Conservation (phyloP, 441 rosid species). For the Gossypium lobatum region DNA sequence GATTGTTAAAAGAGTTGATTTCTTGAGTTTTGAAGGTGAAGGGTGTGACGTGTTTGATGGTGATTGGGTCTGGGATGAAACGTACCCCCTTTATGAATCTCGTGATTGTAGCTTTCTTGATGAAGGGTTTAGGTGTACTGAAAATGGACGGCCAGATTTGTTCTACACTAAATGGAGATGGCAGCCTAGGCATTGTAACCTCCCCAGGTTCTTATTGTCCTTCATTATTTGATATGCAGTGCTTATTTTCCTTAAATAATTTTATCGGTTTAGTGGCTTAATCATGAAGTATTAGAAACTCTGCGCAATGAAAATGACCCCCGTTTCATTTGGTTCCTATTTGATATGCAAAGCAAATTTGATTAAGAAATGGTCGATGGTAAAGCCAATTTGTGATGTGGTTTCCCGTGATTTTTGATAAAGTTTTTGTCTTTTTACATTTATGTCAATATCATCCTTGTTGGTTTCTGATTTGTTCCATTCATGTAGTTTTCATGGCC, state of each 20-base stretch:
- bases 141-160: slow-evolving; percentile 87
- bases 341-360: not conserved
- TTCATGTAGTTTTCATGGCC: not conserved
- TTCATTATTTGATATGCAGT: not conserved
- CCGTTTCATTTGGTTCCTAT: not conserved
- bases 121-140: slow-evolving; percentile 83
- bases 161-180: slow-evolving; percentile 96
- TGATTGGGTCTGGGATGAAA: slow-evolving; percentile 92
- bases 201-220: slow-evolving; percentile 57
- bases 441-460: not conserved
- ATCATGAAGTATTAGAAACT: not conserved
- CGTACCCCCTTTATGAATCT: slow-evolving; percentile 81
- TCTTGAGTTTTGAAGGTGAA: slow-evolving; percentile 45
- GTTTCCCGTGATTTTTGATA: slow-evolving; percentile 10
- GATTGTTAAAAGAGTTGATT: slow-evolving; percentile 35
- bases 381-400: not conserved
- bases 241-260: not conserved
- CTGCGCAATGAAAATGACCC: not conserved
- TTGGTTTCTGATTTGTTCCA: slow-evolving; percentile 3
- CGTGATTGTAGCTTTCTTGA: slow-evolving; percentile 78
- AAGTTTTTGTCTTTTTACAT: slow-evolving; percentile 11
- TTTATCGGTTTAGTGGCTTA: not conserved
- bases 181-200: slow-evolving; percentile 82
- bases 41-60: slow-evolving; percentile 81
- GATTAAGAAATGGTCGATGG: not conserved